Percentiles rank a stretch among this genome's conserved stretches.
Evolutionary conservation across 805 yeast genomes (phyloP).

Genomic region (Wickerhamomyces chaumierensis): DNA sequence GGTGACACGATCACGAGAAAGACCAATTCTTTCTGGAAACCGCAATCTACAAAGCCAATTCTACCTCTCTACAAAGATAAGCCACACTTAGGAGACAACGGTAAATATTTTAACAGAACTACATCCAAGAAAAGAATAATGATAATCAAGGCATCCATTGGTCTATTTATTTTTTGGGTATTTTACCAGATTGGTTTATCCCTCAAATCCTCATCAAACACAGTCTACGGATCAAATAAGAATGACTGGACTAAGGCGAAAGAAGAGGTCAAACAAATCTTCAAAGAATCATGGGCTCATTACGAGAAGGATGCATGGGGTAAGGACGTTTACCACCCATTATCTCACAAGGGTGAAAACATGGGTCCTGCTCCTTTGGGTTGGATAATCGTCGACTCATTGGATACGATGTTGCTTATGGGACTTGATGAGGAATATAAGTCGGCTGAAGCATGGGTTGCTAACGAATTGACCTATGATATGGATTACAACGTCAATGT

Average conservation of each 20-base stretch:
- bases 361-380: slow-evolving; percentile 81
- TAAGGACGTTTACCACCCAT: slow-evolving; percentile 63
- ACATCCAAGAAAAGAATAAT: slow-evolving; percentile 19
- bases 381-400: slow-evolving; percentile 84
- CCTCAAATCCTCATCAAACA: slow-evolving; percentile 8
- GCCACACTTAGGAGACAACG: slow-evolving; percentile 21
- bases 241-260: slow-evolving; percentile 30
- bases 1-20: background rate
- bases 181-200: slow-evolving; percentile 23
- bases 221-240: slow-evolving; percentile 5
- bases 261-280: slow-evolving; percentile 52
- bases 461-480: slow-evolving; percentile 54
- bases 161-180: slow-evolving; percentile 29
- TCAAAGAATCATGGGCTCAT: slow-evolving; percentile 67
- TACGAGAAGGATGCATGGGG: slow-evolving; percentile 80
- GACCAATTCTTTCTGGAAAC: background rate
- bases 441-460: slow-evolving; percentile 67
- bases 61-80: slow-evolving; percentile 46
- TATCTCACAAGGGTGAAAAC: slow-evolving; percentile 49
- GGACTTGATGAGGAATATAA: slow-evolving; percentile 41
- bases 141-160: slow-evolving; percentile 32
- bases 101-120: slow-evolving; percentile 3
- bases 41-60: too few species aligned
- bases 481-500: slow-evolving; percentile 69
- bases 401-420: slow-evolving; percentile 79